A percentile compares a stretch with the other conserved stretches of the same genome.
These are phyloP conservation scores for Huntiella abstrusa DNA, from an alignment of 2,329 filamentous ascomycete species.

Conservation along the genomic window DNA sequence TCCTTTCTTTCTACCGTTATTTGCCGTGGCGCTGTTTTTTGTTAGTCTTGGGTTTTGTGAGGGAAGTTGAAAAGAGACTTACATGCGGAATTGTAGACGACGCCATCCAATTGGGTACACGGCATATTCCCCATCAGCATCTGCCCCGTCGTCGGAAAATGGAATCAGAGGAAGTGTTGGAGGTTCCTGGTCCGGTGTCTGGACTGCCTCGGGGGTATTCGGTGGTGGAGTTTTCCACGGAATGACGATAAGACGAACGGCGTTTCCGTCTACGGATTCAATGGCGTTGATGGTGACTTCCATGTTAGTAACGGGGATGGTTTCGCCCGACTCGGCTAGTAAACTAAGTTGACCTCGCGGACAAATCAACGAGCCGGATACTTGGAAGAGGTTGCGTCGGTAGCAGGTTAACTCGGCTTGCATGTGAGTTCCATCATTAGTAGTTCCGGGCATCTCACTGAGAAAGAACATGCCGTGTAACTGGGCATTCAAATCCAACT, in stretches of 20 bases:
- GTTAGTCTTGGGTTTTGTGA: no score
- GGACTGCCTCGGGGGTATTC: slow-evolving; percentile 47
- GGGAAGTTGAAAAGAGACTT: slow-evolving; percentile 17
- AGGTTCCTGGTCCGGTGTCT: slow-evolving; percentile 64
- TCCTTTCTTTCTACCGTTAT: slow-evolving; percentile 90
- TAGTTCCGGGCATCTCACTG: slow-evolving; percentile 54
- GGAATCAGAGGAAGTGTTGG: slow-evolving; percentile 57
- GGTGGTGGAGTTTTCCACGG: slow-evolving; percentile 93
- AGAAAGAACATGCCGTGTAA: slow-evolving; percentile 81
- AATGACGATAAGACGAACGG: slow-evolving; percentile 86
- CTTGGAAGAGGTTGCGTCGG: slow-evolving; percentile 86
- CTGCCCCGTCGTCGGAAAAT: slow-evolving; percentile 40
- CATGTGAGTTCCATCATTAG: slow-evolving; percentile 35
- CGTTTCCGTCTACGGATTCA: slow-evolving; percentile 82
- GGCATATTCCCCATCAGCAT: slow-evolving; percentile 59
- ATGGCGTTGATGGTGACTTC: slow-evolving; percentile 83
- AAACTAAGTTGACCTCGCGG: slow-evolving; percentile 63
- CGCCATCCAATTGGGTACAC: slow-evolving; percentile 92
- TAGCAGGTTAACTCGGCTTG: slow-evolving; percentile 88
- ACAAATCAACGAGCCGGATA: slow-evolving; percentile 72
- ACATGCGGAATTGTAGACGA: slow-evolving; percentile 75
- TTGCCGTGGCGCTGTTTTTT: slow-evolving; percentile 87
- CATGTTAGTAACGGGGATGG: slow-evolving; percentile 61
- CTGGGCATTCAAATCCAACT: slow-evolving; percentile 49
- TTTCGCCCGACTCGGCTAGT: slow-evolving; percentile 66